Conservation (phyloP, 306 rosid genomes). For the Cicer yamashitae region DNA sequence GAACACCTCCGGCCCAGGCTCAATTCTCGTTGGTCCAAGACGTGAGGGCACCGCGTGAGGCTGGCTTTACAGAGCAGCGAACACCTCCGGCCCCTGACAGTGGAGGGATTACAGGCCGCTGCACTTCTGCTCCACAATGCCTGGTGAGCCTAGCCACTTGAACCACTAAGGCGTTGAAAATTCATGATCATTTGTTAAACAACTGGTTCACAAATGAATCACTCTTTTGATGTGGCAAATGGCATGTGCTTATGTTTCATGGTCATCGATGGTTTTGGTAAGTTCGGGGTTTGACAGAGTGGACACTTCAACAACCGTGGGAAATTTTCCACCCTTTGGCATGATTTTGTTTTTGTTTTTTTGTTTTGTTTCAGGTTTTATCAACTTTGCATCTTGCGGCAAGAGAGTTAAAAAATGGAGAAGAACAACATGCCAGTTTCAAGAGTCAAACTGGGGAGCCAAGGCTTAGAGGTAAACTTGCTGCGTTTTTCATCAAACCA, state of each 20-base stretch:
- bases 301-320: slow-evolving; percentile 11
- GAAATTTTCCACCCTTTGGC: background rate
- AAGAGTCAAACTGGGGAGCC: slow-evolving; percentile 72
- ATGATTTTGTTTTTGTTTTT: background rate
- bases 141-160: background rate
- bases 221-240: no score
- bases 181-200: no score
- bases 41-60: no score
- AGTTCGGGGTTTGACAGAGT: background rate
- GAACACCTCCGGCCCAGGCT: background rate
- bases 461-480: slow-evolving; percentile 69
- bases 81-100: background rate
- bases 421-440: slow-evolving; percentile 52
- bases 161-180: background rate
- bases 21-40: no score
- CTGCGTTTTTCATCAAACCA: background rate
- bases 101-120: background rate
- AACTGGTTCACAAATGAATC: no score
- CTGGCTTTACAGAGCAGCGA: no score
- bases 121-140: background rate
- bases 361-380: background rate
- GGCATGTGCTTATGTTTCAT: no score
- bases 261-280: background rate
- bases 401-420: slow-evolving; percentile 50
- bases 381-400: slow-evolving; percentile 1